Evolutionary conservation across 2,329 filamentous ascomycete species (phyloP).

Genomic region (Neodidymelliopsis sp.): DNA sequence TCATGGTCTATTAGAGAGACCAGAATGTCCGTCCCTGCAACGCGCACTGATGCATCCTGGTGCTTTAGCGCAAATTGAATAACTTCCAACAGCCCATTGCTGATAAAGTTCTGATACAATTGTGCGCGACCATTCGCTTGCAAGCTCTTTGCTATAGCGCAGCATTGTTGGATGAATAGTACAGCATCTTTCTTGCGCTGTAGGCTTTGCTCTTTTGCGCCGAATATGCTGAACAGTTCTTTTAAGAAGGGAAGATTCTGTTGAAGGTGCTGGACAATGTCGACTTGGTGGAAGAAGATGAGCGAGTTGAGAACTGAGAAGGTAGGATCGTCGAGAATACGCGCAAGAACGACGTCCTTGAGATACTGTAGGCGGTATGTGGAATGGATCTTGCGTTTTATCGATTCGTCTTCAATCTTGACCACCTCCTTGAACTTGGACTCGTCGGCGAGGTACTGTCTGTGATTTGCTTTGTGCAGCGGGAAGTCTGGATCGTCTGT

Average conservation of each 20-base stretch:
- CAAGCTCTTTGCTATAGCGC: constrained; percentile 90
- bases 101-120: constrained; percentile 89
- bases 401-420: constrained; percentile 80
- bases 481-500: constrained; percentile 94
- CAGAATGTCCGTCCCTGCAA: constrained; percentile 91
- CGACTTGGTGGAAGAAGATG: constrained; percentile 99
- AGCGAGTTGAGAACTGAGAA: constrained; percentile 97
- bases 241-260: constrained; percentile 78
- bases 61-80: constrained; percentile 92
- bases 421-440: constrained; percentile 97
- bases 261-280: constrained; percentile 96
- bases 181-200: constrained; percentile 92
- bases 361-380: constrained; percentile 96
- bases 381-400: constrained; percentile 91
- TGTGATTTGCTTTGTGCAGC: constrained; percentile 95
- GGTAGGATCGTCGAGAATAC: constrained; percentile 95
- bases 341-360: constrained; percentile 96
- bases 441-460: constrained; percentile 87
- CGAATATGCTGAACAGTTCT: constrained; percentile 88
- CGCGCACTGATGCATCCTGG: constrained; percentile 81
- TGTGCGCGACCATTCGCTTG: constrained; percentile 82
- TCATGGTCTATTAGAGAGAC: constrained; percentile 97
- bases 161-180: constrained; percentile 95
- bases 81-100: constrained; percentile 84
- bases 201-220: constrained; percentile 66